Percentiles rank a stretch among this genome's conserved stretches.
Conservation (phyloP, 495 filamentous ascomycete genomes). For the Hypoxylon crocopeplum region DNA sequence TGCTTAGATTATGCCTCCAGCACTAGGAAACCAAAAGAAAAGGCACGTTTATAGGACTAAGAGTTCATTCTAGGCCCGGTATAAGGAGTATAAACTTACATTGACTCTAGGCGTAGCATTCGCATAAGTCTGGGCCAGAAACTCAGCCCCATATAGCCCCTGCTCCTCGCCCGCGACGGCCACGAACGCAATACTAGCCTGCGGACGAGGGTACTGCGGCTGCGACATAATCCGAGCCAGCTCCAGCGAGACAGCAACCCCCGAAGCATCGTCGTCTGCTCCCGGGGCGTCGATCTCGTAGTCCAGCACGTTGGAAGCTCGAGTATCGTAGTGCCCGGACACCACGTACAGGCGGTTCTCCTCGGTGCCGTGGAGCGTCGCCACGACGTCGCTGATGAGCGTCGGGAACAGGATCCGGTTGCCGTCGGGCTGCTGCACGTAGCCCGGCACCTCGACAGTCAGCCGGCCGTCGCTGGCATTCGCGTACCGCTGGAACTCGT, state of each 20-base stretch:
- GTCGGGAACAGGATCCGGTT: slow-evolving; percentile 53
- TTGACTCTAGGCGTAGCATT: slow-evolving; percentile 47
- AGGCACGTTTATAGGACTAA: too few relatives aligned
- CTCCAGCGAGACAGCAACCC: slow-evolving; percentile 52
- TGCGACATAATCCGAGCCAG: slow-evolving; percentile 55
- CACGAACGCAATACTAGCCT: slow-evolving; percentile 58
- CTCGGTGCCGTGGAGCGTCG: slow-evolving; percentile 54
- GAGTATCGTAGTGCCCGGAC: slow-evolving; percentile 61
- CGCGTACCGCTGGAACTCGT: slow-evolving; percentile 50
- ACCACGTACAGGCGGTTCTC: slow-evolving; percentile 58
- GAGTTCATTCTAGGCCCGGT: neutral
- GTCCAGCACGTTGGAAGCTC: slow-evolving; percentile 55
- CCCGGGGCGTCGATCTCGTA: slow-evolving; percentile 59
- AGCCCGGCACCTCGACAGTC: slow-evolving; percentile 51
- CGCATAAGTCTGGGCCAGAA: slow-evolving; percentile 55
- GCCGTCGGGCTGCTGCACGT: slow-evolving; percentile 49
- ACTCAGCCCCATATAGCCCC: slow-evolving; percentile 53
- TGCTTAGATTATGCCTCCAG: neutral
- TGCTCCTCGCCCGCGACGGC: slow-evolving; percentile 64
- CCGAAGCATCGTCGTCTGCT: slow-evolving; percentile 59
- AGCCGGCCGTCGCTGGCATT: slow-evolving; percentile 48
- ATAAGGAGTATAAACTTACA: slow-evolving; percentile 17
- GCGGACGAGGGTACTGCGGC: slow-evolving; percentile 41
- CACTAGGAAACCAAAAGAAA: too few relatives aligned
- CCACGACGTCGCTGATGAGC: slow-evolving; percentile 58